phyloP scores from a whole-genome alignment of 148 eudicot species.

The Vaccinium darrowii region DNA sequence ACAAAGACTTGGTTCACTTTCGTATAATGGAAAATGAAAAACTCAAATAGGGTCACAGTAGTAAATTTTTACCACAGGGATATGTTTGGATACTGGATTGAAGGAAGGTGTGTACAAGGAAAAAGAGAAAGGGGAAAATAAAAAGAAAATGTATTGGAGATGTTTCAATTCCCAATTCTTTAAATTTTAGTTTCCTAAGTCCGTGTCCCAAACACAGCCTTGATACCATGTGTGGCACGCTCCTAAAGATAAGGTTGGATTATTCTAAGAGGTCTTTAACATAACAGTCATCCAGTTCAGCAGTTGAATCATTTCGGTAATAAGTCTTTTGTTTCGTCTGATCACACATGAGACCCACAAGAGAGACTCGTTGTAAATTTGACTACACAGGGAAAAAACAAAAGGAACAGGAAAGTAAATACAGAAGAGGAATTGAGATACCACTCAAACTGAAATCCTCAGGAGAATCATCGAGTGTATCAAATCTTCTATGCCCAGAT shows the following conservation, averaged over 20 bases:
- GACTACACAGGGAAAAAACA: not conserved
- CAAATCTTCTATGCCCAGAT: constrained; percentile 92
- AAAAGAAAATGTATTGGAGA: no score
- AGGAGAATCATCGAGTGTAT: constrained; percentile 52
- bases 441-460: constrained; percentile 55
- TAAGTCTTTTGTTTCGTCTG: not conserved
- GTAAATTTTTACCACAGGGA: not conserved
- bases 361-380: not conserved
- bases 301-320: not conserved
- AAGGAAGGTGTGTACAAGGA: no score
- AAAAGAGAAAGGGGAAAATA: no score
- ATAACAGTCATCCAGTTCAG: not conserved
- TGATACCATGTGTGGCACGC: not conserved
- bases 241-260: not conserved
- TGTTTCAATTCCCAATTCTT: not conserved
- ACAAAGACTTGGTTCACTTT: not conserved
- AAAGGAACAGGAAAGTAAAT: not conserved
- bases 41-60: not conserved
- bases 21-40: not conserved
- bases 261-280: not conserved
- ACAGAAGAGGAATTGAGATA: constrained; percentile 24
- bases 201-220: not conserved
- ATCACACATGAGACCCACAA: not conserved
- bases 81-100: no score
- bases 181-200: no score